Evolutionary conservation across 2,329 filamentous ascomycete species (phyloP), one percentile per base, ranked within the genome.

Genomic region (Neopestalotiopsis rosae): DNA sequence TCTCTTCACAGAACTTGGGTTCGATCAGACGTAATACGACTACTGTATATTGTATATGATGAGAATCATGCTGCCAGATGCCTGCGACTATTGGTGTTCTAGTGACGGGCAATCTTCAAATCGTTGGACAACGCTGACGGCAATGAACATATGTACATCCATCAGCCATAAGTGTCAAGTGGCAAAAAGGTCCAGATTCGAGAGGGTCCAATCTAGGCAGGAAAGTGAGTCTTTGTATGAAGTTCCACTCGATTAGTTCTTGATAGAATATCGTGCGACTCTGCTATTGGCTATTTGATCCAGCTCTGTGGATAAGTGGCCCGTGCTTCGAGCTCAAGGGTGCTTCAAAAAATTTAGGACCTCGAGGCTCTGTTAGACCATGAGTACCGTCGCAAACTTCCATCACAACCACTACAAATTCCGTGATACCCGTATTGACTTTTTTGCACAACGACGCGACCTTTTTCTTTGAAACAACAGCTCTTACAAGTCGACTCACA

Each of bases 311-410:
- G 62, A 69, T 68, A 69, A 70, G 70, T 59, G 57, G 57, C 61
- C 61, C n/a, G 61, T 63, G 61, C 61, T 45, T 30, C 9, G 14
- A 34, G 57, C 28, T 59, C 57, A 10, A 34, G 30, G 30, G 34
- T 52, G 30, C 65, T 20, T 45, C 34, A 42, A 72, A 74, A 71
- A 72, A 71, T 72, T 73, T 70, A 61, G 65, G 67, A 72, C 67
- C 68, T 74, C 69, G 24, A 40, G 64, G n/a, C 40, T 58, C 64
- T 61, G 69, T 66, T 65, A 58, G 59, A 34, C 57, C 71, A n/a
- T 59, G 12, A 17, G 57, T 59, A 14, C 30, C 30, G 10, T 62
- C 59, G 59, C 59, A 62, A 40, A 40, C 30, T 62, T 62, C 32
- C n/a, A 34, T 30, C 57, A 30, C 30, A 30, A 10, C 17, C 20